phyloP scores from a whole-genome alignment of 768 basidiomycete genomes.

The Cubamyces sp. region DNA sequence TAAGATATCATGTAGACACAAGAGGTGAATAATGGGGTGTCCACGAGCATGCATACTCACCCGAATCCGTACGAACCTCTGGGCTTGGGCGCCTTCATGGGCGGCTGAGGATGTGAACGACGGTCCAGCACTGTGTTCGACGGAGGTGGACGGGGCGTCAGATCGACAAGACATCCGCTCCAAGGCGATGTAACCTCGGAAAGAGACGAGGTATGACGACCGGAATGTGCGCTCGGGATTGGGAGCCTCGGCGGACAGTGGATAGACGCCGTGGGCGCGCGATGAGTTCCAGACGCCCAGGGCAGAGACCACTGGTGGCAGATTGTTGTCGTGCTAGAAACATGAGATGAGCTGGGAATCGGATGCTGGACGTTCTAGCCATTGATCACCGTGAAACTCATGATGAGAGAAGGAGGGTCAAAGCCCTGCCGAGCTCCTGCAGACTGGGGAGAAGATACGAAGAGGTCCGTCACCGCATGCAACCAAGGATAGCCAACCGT shows the following conservation, averaged over 20 bases:
- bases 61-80: conserved; percentile 42
- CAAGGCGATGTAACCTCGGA: conserved; percentile 46
- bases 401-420: conserved; percentile 44
- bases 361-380: not conserved
- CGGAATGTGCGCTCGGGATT: conserved; percentile 42
- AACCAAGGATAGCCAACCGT: conserved; percentile 46
- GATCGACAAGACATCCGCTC: conserved; percentile 44
- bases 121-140: conserved; percentile 25
- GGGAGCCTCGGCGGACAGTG: conserved; percentile 39
- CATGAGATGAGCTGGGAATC: not conserved
- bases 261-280: conserved; percentile 35
- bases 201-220: conserved; percentile 44
- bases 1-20: not conserved
- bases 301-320: conserved; percentile 46
- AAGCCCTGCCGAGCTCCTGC: conserved; percentile 34
- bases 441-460: conserved; percentile 37
- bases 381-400: conserved; percentile 46
- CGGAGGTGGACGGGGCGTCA: conserved; percentile 17
- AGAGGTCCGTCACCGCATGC: conserved; percentile 43
- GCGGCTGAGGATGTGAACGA: conserved; percentile 7
- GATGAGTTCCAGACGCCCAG: conserved; percentile 50
- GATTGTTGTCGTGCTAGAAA: conserved; percentile 47
- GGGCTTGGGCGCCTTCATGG: conserved; percentile 15
- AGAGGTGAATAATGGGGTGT: not conserved
- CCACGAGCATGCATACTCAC: conserved; percentile 28